Percentiles rank a stretch among this genome's conserved stretches.
phyloP scores from a whole-genome alignment of 805 yeast genomes.

The Suhomyces sp. region DNA sequence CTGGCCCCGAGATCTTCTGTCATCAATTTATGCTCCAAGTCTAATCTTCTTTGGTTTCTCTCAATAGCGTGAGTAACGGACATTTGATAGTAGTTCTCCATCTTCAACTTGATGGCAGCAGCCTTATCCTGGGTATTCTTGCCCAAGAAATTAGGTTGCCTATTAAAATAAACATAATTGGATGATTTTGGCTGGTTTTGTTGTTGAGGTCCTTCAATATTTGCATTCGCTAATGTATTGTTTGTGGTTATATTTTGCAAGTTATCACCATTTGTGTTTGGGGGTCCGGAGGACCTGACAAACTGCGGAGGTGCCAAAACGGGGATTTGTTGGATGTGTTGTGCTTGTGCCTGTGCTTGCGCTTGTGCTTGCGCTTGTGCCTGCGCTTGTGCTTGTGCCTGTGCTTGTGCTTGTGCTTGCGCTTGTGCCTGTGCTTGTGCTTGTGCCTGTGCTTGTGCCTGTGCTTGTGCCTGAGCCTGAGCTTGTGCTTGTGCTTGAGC shows the following conservation, averaged over 20 bases:
- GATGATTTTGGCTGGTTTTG: slow-evolving; percentile 10
- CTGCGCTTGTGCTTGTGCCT: slow-evolving; percentile 10
- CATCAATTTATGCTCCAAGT: slow-evolving; percentile 69
- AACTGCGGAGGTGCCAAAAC: slow-evolving; percentile 3
- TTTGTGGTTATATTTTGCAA: slow-evolving; percentile 13
- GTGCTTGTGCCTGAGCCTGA: slow-evolving; percentile 13
- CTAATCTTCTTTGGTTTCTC: slow-evolving; percentile 87
- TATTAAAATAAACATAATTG: slow-evolving; percentile 68
- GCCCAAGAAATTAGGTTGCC: slow-evolving; percentile 79
- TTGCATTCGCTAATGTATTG: slow-evolving; percentile 14
- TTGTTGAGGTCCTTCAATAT: slow-evolving; percentile 8
- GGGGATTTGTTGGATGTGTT: slow-evolving; percentile 65
- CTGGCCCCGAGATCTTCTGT: slow-evolving; percentile 63
- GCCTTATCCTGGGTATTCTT: slow-evolving; percentile 78
- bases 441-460: slow-evolving; percentile 10
- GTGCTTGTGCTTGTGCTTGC: slow-evolving; percentile 13
- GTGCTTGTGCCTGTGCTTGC: slow-evolving; percentile 13
- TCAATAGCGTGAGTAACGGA: slow-evolving; percentile 91
- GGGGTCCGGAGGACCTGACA: not conserved
- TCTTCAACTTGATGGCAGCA: slow-evolving; percentile 73
- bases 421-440: slow-evolving; percentile 11
- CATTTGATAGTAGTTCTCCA: slow-evolving; percentile 82
- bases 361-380: slow-evolving; percentile 13
- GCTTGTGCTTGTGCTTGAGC: slow-evolving; percentile 12
- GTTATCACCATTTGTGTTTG: not conserved